Evolutionary conservation across 2,329 filamentous ascomycete genomes (phyloP).

Genomic region (Stemphylium beticola): DNA sequence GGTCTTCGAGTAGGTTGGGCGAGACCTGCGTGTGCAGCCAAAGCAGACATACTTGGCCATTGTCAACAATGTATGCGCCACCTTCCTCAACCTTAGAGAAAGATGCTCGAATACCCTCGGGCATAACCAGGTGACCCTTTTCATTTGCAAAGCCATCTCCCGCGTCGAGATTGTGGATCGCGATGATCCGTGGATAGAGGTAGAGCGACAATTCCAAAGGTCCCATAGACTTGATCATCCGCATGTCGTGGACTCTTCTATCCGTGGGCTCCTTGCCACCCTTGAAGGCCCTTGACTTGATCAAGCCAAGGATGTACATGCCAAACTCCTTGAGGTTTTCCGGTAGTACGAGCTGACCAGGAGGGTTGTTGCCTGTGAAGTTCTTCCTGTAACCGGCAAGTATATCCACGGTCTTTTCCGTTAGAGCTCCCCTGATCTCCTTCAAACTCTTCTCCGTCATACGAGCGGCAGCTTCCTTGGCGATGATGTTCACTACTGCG

Average conservation of each 20-base stretch:
- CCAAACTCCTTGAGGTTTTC: slow-evolving; percentile 95
- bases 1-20: slow-evolving; percentile 85
- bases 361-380: slow-evolving; percentile 84
- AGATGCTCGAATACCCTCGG: slow-evolving; percentile 77
- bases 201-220: slow-evolving; percentile 86
- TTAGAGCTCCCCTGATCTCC: slow-evolving; percentile 81
- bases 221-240: slow-evolving; percentile 88
- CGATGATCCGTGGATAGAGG: slow-evolving; percentile 91
- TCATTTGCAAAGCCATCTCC: slow-evolving; percentile 94
- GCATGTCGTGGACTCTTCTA: slow-evolving; percentile 87
- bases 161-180: slow-evolving; percentile 85
- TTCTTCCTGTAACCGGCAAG: slow-evolving; percentile 92
- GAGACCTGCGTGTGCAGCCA: slow-evolving; percentile 95
- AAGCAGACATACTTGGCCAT: slow-evolving; percentile 87
- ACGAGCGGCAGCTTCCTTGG: slow-evolving; percentile 92
- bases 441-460: slow-evolving; percentile 79
- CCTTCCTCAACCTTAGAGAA: slow-evolving; percentile 91
- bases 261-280: slow-evolving; percentile 89
- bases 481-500: slow-evolving; percentile 84
- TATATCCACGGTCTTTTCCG: slow-evolving; percentile 92
- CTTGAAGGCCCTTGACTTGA: slow-evolving; percentile 94
- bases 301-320: slow-evolving; percentile 90
- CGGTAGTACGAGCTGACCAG: slow-evolving; percentile 90
- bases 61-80: slow-evolving; percentile 92
- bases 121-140: slow-evolving; percentile 85